These are phyloP conservation scores for Barnettozyma sp. DNA, from an alignment of 805 yeast genomes.

Conservation along the genomic window DNA sequence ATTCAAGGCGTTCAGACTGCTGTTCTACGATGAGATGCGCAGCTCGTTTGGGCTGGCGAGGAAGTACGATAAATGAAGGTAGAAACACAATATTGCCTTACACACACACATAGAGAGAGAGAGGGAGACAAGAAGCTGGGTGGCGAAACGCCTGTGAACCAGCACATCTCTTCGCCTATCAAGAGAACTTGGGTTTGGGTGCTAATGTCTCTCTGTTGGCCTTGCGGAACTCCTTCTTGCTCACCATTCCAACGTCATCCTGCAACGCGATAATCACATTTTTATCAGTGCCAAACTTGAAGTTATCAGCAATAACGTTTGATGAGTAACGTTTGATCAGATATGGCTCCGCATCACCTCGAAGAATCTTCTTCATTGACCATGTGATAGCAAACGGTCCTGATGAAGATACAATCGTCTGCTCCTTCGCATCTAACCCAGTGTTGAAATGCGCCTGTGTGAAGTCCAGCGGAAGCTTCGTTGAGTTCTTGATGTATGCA, in stretches of 20 bases:
- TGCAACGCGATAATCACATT: conserved; percentile 68
- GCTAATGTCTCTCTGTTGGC: conserved; percentile 47
- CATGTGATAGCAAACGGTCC: conserved; percentile 83
- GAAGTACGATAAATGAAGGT: conserved; percentile 13
- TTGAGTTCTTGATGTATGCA: conserved; percentile 48
- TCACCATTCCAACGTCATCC: conserved; percentile 70
- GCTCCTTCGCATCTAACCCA: conserved; percentile 56
- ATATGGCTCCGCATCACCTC: conserved; percentile 50
- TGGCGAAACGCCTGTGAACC: too few relatives aligned
- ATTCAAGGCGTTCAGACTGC: conserved; percentile 49
- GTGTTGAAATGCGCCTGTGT: conserved; percentile 74
- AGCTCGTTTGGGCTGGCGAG: conserved; percentile 41
- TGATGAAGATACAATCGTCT: conserved; percentile 65
- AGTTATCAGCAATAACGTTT: conserved; percentile 68
- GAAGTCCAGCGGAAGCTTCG: conserved; percentile 46
- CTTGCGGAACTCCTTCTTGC: conserved; percentile 48
- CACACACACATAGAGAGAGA: conserved; percentile 1
- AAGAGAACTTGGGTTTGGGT: conserved; percentile 12
- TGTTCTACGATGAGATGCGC: conserved; percentile 58
- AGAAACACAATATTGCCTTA: not conserved
- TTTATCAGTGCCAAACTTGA: conserved; percentile 64
- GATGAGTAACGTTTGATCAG: conserved; percentile 55
- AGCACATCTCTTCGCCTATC: not conserved
- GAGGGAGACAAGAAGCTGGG: not conserved
- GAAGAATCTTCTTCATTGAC: conserved; percentile 57